Percentiles rank a stretch among this genome's conserved stretches.
phyloP scores from a whole-genome alignment of 2,329 filamentous ascomycete species.

The Aspergillus melleus region DNA sequence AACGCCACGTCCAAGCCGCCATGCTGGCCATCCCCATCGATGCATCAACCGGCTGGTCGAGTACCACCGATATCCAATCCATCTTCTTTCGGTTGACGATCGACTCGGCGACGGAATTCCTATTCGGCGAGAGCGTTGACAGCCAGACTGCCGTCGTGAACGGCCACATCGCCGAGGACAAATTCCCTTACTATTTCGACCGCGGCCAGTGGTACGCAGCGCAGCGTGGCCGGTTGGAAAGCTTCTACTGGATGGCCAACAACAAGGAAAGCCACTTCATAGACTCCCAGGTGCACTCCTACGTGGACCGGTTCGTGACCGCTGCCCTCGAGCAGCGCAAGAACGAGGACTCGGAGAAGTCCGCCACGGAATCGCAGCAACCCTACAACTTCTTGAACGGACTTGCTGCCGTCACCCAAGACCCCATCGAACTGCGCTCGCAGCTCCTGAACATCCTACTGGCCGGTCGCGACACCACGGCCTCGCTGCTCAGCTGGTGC shows the following conservation, averaged over 20 bases:
- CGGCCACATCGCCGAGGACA: slow-evolving; percentile 40
- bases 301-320: slow-evolving; percentile 23
- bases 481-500: slow-evolving; percentile 44
- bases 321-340: slow-evolving; percentile 19
- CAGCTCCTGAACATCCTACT: slow-evolving; percentile 54
- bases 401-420: slow-evolving; percentile 47
- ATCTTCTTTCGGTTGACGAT: slow-evolving; percentile 84
- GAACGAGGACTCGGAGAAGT: slow-evolving; percentile 20
- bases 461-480: slow-evolving; percentile 57
- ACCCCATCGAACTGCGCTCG: slow-evolving; percentile 49
- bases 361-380: slow-evolving; percentile 27
- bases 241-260: slow-evolving; percentile 22
- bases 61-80: slow-evolving; percentile 68
- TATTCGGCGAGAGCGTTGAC: slow-evolving; percentile 74
- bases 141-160: slow-evolving; percentile 45
- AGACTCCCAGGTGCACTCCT: slow-evolving; percentile 16
- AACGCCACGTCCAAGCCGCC: slow-evolving; percentile 73
- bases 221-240: slow-evolving; percentile 23
- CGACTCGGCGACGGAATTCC: slow-evolving; percentile 82
- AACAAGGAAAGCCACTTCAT: slow-evolving; percentile 19
- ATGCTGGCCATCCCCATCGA: slow-evolving; percentile 65
- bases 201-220: slow-evolving; percentile 32
- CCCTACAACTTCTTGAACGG: slow-evolving; percentile 53
- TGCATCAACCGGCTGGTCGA: slow-evolving; percentile 46
- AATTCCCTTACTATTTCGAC: slow-evolving; percentile 40